Evolutionary conservation across 176 grass and related monocot species (phyloP), one percentile per base, ranked within the genome.

Genomic region (Oryza meyeriana): DNA sequence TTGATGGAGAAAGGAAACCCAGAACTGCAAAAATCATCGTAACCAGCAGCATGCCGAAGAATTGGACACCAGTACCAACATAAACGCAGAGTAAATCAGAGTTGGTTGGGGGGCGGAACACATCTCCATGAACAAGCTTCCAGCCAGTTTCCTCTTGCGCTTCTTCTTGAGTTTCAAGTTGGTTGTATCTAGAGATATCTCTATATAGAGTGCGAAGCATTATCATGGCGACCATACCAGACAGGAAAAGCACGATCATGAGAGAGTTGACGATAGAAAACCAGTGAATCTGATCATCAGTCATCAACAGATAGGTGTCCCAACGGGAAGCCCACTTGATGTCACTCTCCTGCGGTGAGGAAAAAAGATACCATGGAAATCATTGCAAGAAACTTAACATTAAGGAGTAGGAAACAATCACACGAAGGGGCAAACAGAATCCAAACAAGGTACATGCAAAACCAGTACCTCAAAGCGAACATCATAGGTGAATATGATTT

Each of bases 211-310:
- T 92, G 75, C 86, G 90, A 34, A 92, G 87, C 90, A 92, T 92
- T 65, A 92, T 92, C 90, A 92, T 92, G 38, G 90, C 90, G n/a
- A 92, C 86, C 90, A 92, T 92, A 34, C 90, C 90, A 66, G 86
- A 92, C 69, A 92, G 79, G 86, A 92, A 92, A 38, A 92, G 78
- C 22, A 92, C 86, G 0, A 92, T 92, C 90, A 92, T 92, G 40
- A 89, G 86, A 65, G 90, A 89, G 83, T 92, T 92, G 25, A 92
- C 86, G 48, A 92, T 92, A 27, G 90, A 92, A 70, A 92, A 92
- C 90, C 90, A 92, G 69, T 92, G 90, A 79, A 92, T 92, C 70
- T 92, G 90, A 79, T 89, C 86, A 76, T 92, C 86, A 80, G 83
- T 80, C 90, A 92, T 92, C 68, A 92, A 65, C 62, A 92, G 64